These are phyloP conservation scores for Xanthoparmelia taractica DNA, from an alignment of 495 filamentous ascomycete genomes.

Conservation along the genomic window DNA sequence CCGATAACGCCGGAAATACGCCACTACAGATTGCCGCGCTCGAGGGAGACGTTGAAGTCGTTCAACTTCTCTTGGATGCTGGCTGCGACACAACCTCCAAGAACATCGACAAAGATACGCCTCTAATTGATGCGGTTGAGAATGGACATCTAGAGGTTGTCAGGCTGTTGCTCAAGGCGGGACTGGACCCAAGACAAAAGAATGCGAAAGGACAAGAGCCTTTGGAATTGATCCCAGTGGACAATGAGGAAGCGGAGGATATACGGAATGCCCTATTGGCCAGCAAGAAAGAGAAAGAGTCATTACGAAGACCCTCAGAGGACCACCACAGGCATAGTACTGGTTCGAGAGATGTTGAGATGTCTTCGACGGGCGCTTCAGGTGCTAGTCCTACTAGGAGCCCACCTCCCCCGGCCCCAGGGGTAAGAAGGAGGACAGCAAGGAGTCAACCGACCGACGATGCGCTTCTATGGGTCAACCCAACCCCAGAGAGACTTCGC, in stretches of 20 bases:
- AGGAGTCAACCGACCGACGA: conserved; percentile 55
- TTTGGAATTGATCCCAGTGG: conserved; percentile 67
- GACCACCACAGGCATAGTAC: conserved; percentile 45
- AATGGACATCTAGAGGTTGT: conserved; percentile 92
- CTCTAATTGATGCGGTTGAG: conserved; percentile 89
- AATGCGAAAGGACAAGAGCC: conserved; percentile 85
- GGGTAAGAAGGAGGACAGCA: conserved; percentile 45
- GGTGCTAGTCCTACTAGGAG: conserved; percentile 62
- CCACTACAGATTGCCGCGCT: conserved; percentile 87
- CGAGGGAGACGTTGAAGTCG: conserved; percentile 72
- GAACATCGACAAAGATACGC: conserved; percentile 81
- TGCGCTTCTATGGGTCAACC: conserved; percentile 54
- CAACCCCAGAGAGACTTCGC: conserved; percentile 62
- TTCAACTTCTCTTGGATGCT: conserved; percentile 59
- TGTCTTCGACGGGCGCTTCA: conserved; percentile 57
- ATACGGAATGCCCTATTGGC: conserved; percentile 42
- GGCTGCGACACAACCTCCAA: conserved; percentile 77
- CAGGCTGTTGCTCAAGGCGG: conserved; percentile 70
- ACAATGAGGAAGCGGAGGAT: conserved; percentile 57
- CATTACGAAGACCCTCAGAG: conserved; percentile 54
- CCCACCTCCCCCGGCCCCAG: conserved; percentile 37
- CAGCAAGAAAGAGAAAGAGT: conserved; percentile 38
- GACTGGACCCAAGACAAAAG: conserved; percentile 79
- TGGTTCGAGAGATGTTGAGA: conserved; percentile 44
- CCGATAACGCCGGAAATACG: conserved; percentile 89